Evolutionary conservation across 73 alveolate species (phyloP), one percentile per base, ranked within the genome.

Genomic region (Paramecium pentaurelia): DNA sequence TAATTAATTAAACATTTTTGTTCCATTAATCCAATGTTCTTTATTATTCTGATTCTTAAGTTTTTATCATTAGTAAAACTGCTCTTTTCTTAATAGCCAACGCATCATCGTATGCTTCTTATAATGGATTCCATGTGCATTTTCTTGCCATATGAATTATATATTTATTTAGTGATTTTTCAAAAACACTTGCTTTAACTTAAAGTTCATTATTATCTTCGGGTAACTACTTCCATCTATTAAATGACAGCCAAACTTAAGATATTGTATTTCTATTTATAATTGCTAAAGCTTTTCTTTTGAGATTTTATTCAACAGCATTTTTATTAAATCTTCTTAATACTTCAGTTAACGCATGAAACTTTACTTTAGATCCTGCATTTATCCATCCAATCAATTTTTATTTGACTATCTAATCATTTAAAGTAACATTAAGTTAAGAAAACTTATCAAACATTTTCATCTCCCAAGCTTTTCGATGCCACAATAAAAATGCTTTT

Each of bases 1-100:
- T 36, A 12, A 32, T 32, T 12, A 80, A 47, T n/a, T 11, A 14
- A 49, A 80, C 77, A 47, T 80, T 80, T 22, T 80, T 27, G 8
- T 49, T 80, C 91, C 91, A 80, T 18, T 44, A 25, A 42, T 40
- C 44, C 0, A 80, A 4, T 27, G 64, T 36, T 25, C 91, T 80
- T 36, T 80, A 4, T 45, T 32, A 80, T 80, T 80, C 91, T 44
- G 91, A 45, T 80, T 80, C 91, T 80, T 80, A 80, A 20, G 91
- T 80, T 32, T 80, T 80, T 2, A 80, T 14, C 73, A 80, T 32
- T 18, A 47, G 8, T 30, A 80, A 20, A 3, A 80, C 91, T 7
- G 91, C 54, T 18, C 91, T 40, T 47, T 49, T 80, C 16, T 80
- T 80, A 14, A 42, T 45, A 0, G 77, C 91, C 30, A 45, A 47